Conservation (phyloP, 805 yeast species). For the Starmerella sirachaensis region DNA sequence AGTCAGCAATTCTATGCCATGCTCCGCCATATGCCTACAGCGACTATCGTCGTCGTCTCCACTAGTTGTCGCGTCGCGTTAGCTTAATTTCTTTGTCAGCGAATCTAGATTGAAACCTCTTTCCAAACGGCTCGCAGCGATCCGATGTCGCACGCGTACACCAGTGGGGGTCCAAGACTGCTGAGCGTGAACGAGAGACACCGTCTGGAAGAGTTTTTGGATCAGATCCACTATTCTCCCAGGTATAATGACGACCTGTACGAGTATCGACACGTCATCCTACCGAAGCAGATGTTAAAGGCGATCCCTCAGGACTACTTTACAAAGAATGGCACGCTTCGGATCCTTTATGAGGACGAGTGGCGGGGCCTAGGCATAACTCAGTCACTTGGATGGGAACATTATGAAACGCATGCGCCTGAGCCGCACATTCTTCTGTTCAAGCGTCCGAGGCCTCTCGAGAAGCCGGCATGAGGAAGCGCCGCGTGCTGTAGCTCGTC, state of each 20-base stretch:
- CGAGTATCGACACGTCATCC: constrained; percentile 93
- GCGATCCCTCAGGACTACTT: constrained; percentile 90
- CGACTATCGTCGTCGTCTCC: too few relatives aligned
- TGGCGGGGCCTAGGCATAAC: constrained; percentile 98
- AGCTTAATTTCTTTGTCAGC: too few relatives aligned
- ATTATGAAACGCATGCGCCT: constrained; percentile 96
- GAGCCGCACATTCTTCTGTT: constrained; percentile 94
- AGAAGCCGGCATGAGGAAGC: constrained; percentile 5
- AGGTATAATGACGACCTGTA: constrained; percentile 82
- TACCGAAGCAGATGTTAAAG: constrained; percentile 91
- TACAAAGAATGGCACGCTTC: constrained; percentile 82
- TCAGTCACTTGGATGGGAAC: constrained; percentile 95
- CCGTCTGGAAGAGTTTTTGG: constrained; percentile 80
- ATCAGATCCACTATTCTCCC: constrained; percentile 81
- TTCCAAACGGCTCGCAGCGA: too few relatives aligned
- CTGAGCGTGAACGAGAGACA: constrained; percentile 75
- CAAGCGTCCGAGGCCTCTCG: constrained; percentile 31
- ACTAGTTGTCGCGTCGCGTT: too few relatives aligned
- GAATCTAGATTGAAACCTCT: too few relatives aligned
- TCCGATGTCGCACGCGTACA: constrained; percentile 13
- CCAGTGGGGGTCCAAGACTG: constrained; percentile 38
- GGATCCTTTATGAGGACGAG: constrained; percentile 86
- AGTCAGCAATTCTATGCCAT: too few relatives aligned
- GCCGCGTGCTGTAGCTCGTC: too few relatives aligned
- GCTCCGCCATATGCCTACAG: too few relatives aligned